Base-by-base conservation (phyloP, 176 grass and related monocot species). In the Musa beccarii region DNA sequence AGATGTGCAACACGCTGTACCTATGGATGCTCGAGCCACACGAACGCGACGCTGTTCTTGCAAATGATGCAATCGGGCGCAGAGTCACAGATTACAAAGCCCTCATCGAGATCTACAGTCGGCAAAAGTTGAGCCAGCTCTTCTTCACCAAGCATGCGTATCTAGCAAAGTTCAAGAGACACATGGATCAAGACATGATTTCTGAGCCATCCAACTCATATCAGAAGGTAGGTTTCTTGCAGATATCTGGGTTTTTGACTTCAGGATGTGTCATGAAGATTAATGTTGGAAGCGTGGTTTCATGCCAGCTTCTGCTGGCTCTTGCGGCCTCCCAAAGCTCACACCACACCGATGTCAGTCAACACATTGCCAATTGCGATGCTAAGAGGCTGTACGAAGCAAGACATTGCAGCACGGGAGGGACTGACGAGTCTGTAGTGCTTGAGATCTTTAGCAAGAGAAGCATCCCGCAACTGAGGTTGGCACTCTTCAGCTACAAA, bases 111-210 rank as follows among this genome's bases (percentile, higher is more conserved):
- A 87, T 93, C 79, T 93, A 93, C 84, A 93, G 88, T 11, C 84
- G 86, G 34, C 84, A 86, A 79, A 98, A 93, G 73, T 71, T 87
- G n/a, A 79, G 84, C 83, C 90, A 87, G 80, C 84, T 93, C 76
- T 98, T 98, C 86, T 98, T 93, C 90, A 98, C 88, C 86, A 98
- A 91, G 79, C 88, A 93, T 87, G 78, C 82, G 1, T 98, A 98
- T 70, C 24, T 69, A 16, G 61, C 65, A 15, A 90, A 78, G 84
- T 93, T 87, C 86, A 90, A 85, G 84, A 90, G 76, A 77, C 88
- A 87, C 29, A 76, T 98, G 54, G 94, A 98, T 80, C 90, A 98
- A 75, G 90, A 93, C 80, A 86, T 93, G 56, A 74, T 73, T 54
- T 78, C 75, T 14, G 90, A 98, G 51, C 88, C 90, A 23, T 80